Conservation (phyloP, 805 yeast genomes). For the Yarrowia sp. region DNA sequence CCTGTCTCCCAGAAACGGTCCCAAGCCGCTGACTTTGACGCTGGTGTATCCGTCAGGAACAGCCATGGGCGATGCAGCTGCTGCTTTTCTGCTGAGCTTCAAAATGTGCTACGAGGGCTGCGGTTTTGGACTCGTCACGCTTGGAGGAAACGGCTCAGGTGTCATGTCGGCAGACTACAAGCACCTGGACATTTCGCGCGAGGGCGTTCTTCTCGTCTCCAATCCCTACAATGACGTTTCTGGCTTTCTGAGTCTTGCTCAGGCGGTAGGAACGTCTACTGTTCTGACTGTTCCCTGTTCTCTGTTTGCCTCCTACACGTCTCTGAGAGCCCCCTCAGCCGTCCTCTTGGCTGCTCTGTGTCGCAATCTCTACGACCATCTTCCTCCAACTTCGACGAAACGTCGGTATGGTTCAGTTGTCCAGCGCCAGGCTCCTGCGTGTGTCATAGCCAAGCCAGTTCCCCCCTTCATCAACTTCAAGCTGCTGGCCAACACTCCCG, state of each 20-base stretch:
- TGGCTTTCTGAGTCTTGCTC: not conserved
- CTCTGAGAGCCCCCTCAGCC: not conserved
- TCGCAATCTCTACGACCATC: not conserved
- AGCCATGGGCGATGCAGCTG: slow-evolving; percentile 32
- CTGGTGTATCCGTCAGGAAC: slow-evolving; percentile 36
- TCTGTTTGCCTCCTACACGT: not conserved
- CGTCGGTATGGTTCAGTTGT: not conserved
- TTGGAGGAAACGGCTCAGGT: slow-evolving; percentile 21
- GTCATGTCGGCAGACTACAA: not conserved
- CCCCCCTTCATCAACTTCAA: slow-evolving; percentile 38
- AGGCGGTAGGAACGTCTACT: not conserved
- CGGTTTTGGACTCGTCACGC: slow-evolving; percentile 37
- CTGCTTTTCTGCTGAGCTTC: slow-evolving; percentile 33
- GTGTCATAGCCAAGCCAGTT: slow-evolving; percentile 39
- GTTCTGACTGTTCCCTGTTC: not conserved
- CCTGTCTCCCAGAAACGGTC: slow-evolving; percentile 38
- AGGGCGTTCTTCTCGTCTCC: not conserved
- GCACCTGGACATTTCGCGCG: not conserved
- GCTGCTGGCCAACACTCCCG: slow-evolving; percentile 33
- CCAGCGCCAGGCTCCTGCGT: slow-evolving; percentile 35
- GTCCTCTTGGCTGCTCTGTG: not conserved
- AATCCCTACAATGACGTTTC: not conserved
- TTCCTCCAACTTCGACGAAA: not conserved
- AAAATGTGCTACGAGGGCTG: slow-evolving; percentile 40
- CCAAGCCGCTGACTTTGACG: slow-evolving; percentile 36